Conservation (phyloP, 2,329 filamentous ascomycete species). For the Leptographium flavum region DNA sequence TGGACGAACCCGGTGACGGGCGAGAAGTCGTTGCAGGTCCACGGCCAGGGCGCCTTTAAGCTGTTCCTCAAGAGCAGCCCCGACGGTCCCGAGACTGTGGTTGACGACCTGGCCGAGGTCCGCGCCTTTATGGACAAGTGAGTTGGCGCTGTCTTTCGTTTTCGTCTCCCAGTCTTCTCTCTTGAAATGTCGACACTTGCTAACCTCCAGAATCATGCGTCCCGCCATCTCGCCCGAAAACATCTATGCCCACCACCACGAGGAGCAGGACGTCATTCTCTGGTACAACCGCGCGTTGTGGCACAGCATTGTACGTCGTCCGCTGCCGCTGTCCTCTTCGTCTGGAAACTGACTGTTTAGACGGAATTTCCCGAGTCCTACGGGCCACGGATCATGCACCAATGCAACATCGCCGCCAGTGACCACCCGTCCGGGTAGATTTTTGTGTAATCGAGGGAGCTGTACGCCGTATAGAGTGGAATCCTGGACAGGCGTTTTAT, state of each 20-base stretch:
- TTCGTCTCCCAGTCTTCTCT: neutral
- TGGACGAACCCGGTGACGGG: conserved; percentile 21
- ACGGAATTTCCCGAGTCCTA: conserved; percentile 23
- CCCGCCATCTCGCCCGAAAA: conserved; percentile 18
- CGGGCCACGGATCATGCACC: conserved; percentile 23
- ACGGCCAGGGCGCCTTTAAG: conserved; percentile 21
- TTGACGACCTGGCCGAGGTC: conserved; percentile 17
- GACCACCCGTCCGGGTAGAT: conserved; percentile 10
- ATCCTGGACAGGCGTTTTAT: neutral
- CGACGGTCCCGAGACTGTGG: conserved; percentile 13
- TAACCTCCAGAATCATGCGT: conserved; percentile 15
- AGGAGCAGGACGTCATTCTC: conserved; percentile 23
- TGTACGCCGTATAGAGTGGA: too few relatives aligned
- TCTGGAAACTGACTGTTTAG: neutral
- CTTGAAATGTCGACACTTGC: neutral
- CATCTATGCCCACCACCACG: conserved; percentile 21
- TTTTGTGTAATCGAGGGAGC: too few relatives aligned
- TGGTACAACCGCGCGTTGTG: conserved; percentile 24
- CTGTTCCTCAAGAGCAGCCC: conserved; percentile 18
- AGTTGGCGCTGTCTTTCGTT: neutral
- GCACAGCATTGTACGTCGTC: conserved; percentile 21
- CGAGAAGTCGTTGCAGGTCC: conserved; percentile 17
- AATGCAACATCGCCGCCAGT: conserved; percentile 19
- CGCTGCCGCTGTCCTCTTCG: neutral
- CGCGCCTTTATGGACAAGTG: conserved; percentile 19